Evolutionary conservation across 2,329 filamentous ascomycete species (phyloP).

Genomic region (Microsporum audouinii): DNA sequence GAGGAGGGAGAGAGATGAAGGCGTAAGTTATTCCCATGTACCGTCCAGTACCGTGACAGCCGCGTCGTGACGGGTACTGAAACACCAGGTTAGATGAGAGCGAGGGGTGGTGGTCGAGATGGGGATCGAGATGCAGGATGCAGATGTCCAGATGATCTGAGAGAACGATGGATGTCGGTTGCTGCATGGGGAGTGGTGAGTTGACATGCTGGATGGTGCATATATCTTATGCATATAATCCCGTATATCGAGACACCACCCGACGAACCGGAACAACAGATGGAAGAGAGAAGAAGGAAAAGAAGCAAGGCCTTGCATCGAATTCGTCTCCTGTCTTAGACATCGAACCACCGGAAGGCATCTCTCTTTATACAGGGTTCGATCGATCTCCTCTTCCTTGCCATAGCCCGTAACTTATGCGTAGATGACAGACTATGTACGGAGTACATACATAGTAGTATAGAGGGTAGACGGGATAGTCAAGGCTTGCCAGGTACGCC

Average conservation of each 20-base stretch:
- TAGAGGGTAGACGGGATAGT: neutral
- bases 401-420: neutral
- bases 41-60: neutral
- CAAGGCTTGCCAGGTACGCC: neutral
- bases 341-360: neutral
- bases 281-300: conserved; percentile 8
- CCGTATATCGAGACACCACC: too few relatives aligned
- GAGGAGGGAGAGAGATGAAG: neutral
- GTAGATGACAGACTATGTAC: too few relatives aligned
- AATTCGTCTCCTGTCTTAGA: neutral
- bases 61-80: neutral
- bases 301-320: neutral
- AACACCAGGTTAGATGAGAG: neutral
- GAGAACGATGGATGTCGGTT: neutral
- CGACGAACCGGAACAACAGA: neutral
- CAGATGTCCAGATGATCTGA: neutral
- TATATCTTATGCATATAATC: neutral
- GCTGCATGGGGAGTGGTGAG: neutral
- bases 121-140: neutral
- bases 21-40: neutral
- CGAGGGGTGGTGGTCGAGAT: conserved; percentile 11
- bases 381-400: neutral
- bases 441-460: accelerated
- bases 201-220: neutral
- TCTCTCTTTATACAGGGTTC: neutral